Conservation (phyloP, 225 moss, liverwort and hornwort genomes). For the Polytrichum commune region DNA sequence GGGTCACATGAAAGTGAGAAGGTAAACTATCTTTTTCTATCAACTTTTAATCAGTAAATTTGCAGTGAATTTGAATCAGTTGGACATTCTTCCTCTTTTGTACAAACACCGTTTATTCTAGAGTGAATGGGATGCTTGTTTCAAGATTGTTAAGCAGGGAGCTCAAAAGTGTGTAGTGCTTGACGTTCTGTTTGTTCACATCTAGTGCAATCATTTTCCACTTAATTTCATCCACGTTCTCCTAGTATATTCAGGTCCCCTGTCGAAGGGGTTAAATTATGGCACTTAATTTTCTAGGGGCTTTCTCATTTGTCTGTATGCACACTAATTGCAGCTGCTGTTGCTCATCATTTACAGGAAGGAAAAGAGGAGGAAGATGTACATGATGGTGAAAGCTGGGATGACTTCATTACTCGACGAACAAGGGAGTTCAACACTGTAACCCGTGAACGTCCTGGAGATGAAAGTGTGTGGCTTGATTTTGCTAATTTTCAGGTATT, state of each 20-base stretch:
- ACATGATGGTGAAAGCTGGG: constrained; percentile 76
- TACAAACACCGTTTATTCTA: too few species aligned
- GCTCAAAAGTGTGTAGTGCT: too few species aligned
- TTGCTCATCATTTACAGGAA: constrained; percentile 26
- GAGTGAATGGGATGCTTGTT: too few species aligned
- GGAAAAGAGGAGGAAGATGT: constrained; percentile 26
- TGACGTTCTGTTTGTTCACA: too few species aligned
- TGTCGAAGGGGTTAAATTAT: not conserved
- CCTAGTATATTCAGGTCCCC: too few species aligned
- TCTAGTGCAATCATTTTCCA: too few species aligned
- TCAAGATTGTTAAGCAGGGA: too few species aligned
- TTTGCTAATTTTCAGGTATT: constrained; percentile 85
- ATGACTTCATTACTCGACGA: constrained; percentile 64
- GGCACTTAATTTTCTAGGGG: not conserved
- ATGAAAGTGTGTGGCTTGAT: constrained; percentile 84
- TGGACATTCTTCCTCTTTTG: too few species aligned
- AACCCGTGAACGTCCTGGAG: constrained; percentile 73
- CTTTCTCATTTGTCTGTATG: not conserved
- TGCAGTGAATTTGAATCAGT: not conserved
- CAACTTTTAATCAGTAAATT: constrained; percentile 1
- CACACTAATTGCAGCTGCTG: constrained; percentile 21
- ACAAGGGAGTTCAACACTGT: constrained; percentile 78
- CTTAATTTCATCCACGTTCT: too few species aligned
- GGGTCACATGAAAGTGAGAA: constrained; percentile 20
- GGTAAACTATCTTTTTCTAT: constrained; percentile 22